Evolutionary conservation across 164 flowering plant genomes (phyloP), one percentile per base, ranked within the genome.

Genomic region (Warburgia ugandensis): DNA sequence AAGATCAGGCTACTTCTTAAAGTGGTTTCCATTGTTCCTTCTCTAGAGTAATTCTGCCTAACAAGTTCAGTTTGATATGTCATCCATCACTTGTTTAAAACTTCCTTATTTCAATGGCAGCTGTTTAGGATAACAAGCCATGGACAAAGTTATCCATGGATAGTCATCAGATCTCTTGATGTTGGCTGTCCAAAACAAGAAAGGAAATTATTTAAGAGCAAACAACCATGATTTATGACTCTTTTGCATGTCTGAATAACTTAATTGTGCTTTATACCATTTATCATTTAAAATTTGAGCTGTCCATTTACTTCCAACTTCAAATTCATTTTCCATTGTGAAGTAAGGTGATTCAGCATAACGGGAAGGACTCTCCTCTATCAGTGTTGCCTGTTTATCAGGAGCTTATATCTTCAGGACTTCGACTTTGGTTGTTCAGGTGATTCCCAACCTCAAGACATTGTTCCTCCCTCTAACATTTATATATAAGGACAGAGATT

Each of bases 351-450:
- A 71, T 91, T 35, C 12, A 22, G 60, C 19, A 2, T 2, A 65
- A 75, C 54, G 88, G 99, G 99, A 72, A 79, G 74, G 99, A 92
- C 68, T 77, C 81, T 54, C 77, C 88, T 14, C 56, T 13, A 4
- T 73, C 96, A 0, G 80, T 86, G 52, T 76, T 88, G 46, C 74
- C 73, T 42, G 56, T 88, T 45, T 81, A 83, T 54, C 74, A 35
- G 3, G 94, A 92, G 65, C 85, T 88, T 44, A 76, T 92, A 48
- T 56, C 42, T 48, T 38, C 64, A n/a, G 95, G 98, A 50, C 77
- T 88, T 47, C 94, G 94, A 1, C 78, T 92, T 56, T 92, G 98
- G 98, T 65, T 88, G 51, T 85, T 85, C 88, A 91, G 96, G 98
- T 91, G 51, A 40, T 13, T 62, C 32, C 65, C 6, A 54, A 17